Conservation (phyloP, 306 rosid species). For the Canavalia gladiata region DNA sequence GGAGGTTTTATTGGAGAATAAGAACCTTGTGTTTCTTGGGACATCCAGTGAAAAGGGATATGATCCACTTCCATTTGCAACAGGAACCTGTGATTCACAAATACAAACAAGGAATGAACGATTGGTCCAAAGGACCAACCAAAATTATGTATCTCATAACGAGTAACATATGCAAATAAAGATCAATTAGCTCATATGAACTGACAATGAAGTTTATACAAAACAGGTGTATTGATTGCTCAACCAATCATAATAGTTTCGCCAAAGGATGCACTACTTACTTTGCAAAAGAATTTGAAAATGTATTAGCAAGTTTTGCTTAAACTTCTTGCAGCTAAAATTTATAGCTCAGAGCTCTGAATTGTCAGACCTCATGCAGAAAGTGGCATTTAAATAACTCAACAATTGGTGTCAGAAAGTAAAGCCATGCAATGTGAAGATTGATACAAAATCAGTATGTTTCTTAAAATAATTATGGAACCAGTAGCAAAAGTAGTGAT, state of each 20-base stretch:
- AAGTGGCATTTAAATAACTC: neutral
- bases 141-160: conserved; percentile 21
- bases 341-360: neutral
- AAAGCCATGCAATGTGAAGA: neutral
- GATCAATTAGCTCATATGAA: conserved; percentile 30
- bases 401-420: neutral
- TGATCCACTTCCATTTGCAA: conserved; percentile 97
- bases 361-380: neutral
- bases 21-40: conserved; percentile 95
- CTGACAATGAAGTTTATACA: conserved; percentile 6
- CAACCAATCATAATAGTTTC: conserved; percentile 28
- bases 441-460: neutral
- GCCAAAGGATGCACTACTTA: conserved; percentile 44
- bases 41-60: conserved; percentile 93
- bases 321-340: neutral
- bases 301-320: conserved; percentile 24
- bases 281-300: conserved; percentile 33
- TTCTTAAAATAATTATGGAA: neutral
- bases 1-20: conserved; percentile 84
- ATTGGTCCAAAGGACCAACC: conserved; percentile 5
- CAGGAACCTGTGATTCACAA: conserved; percentile 80
- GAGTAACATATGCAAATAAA: conserved; percentile 32
- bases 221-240: conserved; percentile 14
- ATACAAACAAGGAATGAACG: conserved; percentile 40
- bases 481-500: conserved; percentile 22